Evolutionary conservation across 2,329 filamentous ascomycete genomes (phyloP).

Genomic region (Leptographium wingfieldii): DNA sequence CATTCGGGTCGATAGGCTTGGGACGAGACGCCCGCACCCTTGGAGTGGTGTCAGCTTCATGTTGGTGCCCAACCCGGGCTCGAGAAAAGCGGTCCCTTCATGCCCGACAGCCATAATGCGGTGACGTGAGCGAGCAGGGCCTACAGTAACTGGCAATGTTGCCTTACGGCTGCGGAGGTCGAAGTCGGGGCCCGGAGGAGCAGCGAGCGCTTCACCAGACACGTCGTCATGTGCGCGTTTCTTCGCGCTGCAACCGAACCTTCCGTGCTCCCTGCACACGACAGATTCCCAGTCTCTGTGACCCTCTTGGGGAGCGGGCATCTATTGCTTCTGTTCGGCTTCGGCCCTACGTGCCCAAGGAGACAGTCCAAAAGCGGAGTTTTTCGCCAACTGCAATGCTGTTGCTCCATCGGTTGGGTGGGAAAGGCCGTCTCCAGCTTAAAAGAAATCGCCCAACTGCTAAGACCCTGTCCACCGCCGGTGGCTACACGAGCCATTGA

Average conservation of each 20-base stretch:
- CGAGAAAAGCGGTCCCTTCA: not conserved
- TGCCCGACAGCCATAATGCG: conserved; percentile 4
- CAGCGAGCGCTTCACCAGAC: not conserved
- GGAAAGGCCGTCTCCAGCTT: not conserved
- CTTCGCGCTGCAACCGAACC: not conserved
- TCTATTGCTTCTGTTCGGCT: not conserved
- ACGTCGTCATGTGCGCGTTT: not conserved
- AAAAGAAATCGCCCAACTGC: not conserved
- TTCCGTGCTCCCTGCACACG: not conserved
- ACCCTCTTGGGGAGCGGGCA: not conserved
- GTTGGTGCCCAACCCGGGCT: conserved; percentile 3
- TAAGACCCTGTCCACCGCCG: not conserved
- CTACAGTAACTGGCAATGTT: not conserved
- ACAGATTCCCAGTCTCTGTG: not conserved
- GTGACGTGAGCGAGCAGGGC: not conserved
- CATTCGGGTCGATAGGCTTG: not conserved
- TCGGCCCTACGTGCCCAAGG: not conserved
- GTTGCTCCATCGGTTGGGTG: conserved; percentile 1
- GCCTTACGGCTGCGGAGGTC: not conserved
- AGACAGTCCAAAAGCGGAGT: not conserved
- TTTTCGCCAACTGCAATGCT: not conserved
- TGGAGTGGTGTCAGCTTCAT: not conserved
- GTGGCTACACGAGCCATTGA: not conserved
- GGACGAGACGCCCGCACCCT: not conserved
- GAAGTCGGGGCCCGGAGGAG: not conserved